These are phyloP conservation scores for Neurospora terricola DNA, from an alignment of 495 filamentous ascomycete genomes.

Conservation along the genomic window DNA sequence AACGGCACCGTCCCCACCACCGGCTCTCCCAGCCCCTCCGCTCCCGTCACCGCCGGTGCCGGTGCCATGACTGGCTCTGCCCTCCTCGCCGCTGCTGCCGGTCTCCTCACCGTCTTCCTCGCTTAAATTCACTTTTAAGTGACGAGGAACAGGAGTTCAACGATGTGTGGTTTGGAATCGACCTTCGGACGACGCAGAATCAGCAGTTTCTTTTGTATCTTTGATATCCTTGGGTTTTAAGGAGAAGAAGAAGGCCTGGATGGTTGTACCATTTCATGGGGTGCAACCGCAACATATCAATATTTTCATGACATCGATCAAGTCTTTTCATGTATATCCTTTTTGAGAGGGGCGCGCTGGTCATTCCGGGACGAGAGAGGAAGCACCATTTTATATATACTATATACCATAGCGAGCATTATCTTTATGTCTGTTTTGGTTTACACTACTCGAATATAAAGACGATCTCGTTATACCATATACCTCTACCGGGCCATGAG, in stretches of 20 bases:
- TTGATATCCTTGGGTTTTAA: background rate
- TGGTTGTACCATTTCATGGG: background rate
- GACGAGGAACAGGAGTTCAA: background rate
- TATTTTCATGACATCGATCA: background rate
- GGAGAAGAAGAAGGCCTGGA: background rate
- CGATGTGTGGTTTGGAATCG: background rate
- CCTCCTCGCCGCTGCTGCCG: slow-evolving; percentile 39
- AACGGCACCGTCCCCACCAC: slow-evolving; percentile 21
- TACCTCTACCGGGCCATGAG: background rate
- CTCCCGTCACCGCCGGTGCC: slow-evolving; percentile 37
- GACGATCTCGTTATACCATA: background rate
- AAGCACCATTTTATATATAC: background rate
- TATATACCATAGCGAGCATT: background rate
- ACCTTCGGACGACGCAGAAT: background rate
- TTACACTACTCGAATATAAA: background rate
- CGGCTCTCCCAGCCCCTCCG: slow-evolving; percentile 23
- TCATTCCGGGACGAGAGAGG: background rate
- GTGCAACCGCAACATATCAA: background rate
- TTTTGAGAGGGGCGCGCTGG: background rate
- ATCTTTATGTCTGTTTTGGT: background rate
- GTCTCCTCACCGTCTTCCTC: slow-evolving; percentile 40
- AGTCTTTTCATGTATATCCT: background rate
- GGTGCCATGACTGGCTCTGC: slow-evolving; percentile 34
- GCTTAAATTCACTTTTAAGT: slow-evolving; percentile 29
- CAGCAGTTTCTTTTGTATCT: background rate